A percentile compares a stretch with the other conserved stretches of the same genome.
These are phyloP conservation scores for Puccinia coronata DNA, from an alignment of 1,284 basidiomycete species.

Conservation along the genomic window DNA sequence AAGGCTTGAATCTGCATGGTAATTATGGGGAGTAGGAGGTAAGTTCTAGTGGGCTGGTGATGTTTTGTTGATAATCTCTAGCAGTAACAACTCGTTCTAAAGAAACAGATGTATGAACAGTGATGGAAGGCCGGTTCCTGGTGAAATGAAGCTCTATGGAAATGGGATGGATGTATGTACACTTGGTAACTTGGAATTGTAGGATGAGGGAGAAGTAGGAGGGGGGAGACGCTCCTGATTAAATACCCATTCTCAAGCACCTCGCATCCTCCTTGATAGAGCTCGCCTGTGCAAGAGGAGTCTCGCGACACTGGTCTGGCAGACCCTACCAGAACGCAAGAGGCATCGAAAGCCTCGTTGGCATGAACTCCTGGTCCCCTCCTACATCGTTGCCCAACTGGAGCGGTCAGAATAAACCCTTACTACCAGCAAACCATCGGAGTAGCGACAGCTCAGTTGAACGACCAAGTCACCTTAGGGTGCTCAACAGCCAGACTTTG, in stretches of 20 bases:
- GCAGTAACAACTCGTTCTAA: not conserved
- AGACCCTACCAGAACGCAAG: not conserved
- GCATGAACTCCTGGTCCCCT: not conserved
- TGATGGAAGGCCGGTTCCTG: not conserved
- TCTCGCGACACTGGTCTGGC: not conserved
- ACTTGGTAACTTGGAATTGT: not conserved
- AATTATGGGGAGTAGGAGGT: not conserved
- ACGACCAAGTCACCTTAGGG: not conserved
- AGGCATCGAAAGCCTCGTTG: not conserved
- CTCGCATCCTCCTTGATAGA: not conserved
- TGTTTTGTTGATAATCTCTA: no score
- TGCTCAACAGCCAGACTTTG: not conserved
- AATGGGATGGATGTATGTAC: not conserved
- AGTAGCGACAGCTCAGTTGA: no score
- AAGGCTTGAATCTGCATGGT: constrained; percentile 23
- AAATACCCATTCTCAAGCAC: not conserved
- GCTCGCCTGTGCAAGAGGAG: not conserved
- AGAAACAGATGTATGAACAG: not conserved
- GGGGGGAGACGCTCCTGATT: not conserved
- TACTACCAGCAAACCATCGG: not conserved
- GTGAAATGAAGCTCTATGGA: not conserved
- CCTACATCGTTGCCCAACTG: not conserved
- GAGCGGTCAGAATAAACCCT: not conserved
- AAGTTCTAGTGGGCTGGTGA: no score
- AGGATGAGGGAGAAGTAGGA: not conserved